These are phyloP conservation scores for Phytophthora hybrid DNA, from an alignment of 352 stramenopile species.

Conservation along the genomic window DNA sequence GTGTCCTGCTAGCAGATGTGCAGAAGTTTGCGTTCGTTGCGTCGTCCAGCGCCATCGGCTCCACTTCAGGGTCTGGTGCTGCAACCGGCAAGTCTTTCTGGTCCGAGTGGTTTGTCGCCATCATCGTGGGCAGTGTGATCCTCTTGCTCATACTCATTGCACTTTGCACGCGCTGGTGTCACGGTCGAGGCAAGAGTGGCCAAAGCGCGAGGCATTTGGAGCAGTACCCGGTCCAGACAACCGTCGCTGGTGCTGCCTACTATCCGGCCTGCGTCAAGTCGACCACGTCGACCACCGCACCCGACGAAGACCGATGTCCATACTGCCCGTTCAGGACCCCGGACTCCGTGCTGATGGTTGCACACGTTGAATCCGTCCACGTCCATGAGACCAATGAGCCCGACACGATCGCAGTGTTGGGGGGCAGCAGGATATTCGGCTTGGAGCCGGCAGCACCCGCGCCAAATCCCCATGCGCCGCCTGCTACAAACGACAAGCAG, in stretches of 20 bases:
- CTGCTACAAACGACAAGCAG: conserved; percentile 42
- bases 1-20: conserved; percentile 59
- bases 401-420: conserved; percentile 32
- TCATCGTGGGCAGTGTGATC: conserved; percentile 53
- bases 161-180: conserved; percentile 43
- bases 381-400: conserved; percentile 5
- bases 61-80: conserved; percentile 43
- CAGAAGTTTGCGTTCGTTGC: conserved; percentile 85
- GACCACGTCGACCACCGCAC: conserved; percentile 30
- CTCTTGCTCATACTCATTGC: conserved; percentile 62
- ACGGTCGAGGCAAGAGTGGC: conserved; percentile 29
- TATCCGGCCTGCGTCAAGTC: conserved; percentile 24
- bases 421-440: conserved; percentile 36
- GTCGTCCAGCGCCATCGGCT: conserved; percentile 79
- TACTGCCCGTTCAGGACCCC: conserved; percentile 63
- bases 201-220: conserved; percentile 7
- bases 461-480: not conserved
- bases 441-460: conserved; percentile 32
- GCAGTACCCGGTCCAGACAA: conserved; percentile 31
- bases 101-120: conserved; percentile 64
- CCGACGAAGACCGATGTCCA: conserved; percentile 50
- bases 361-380: conserved; percentile 70
- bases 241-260: conserved; percentile 14
- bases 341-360: conserved; percentile 69
- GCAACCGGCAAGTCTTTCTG: conserved; percentile 51